phyloP scores from a whole-genome alignment of 345 rosid species.

The sweet orange (Citrus sinensis) region DVS_A1.0 CM039168.1:3833501-3834000 shows the following conservation, averaged over 20 bases:
- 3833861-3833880: too few relatives aligned
- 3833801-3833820: too few relatives aligned
- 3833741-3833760: background rate
- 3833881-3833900: too few relatives aligned
- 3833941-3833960: too few relatives aligned
- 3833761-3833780: background rate
- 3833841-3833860: too few relatives aligned
- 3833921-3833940: too few relatives aligned
- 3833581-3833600: background rate
- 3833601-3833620: background rate
- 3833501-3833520: constrained; percentile 2
- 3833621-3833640: too few relatives aligned
- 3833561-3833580: background rate
- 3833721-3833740: background rate
- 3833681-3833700: background rate
- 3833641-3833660: background rate
- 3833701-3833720: background rate
- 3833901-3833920: too few relatives aligned
- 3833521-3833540: background rate
- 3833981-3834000: too few relatives aligned
- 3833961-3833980: too few relatives aligned
- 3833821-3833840: too few relatives aligned
- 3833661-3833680: background rate
- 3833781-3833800: too few relatives aligned
- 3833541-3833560: background rate